These are phyloP conservation scores for Emmonsiellopsis sp. DNA, from an alignment of 2,329 filamentous ascomycete genomes.

Conservation along the genomic window DNA sequence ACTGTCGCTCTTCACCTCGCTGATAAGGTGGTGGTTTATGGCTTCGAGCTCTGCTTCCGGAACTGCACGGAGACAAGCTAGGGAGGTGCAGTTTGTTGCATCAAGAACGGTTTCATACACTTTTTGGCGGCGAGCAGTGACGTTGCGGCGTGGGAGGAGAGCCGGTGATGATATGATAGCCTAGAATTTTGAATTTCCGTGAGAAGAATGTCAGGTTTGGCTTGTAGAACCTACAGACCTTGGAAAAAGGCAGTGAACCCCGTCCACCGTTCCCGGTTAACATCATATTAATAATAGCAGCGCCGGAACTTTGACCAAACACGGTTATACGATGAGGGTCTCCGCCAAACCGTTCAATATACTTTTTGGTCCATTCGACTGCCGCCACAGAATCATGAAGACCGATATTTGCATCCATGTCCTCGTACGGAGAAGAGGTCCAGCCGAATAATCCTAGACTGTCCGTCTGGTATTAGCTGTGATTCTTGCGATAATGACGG, in stretches of 20 bases:
- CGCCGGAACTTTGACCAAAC: constrained; percentile 43
- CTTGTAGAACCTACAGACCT: neutral
- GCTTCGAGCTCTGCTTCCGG: neutral
- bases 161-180: constrained; percentile 3
- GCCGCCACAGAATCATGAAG: constrained; percentile 3
- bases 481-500: neutral
- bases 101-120: constrained; percentile 1
- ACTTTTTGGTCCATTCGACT: constrained; percentile 35
- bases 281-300: constrained; percentile 47
- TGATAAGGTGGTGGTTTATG: constrained; percentile 1
- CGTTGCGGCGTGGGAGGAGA: neutral
- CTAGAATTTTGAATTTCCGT: neutral
- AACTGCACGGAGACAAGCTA: neutral
- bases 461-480: neutral
- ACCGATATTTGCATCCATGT: constrained; percentile 5
- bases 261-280: constrained; percentile 22
- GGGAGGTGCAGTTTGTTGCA: neutral
- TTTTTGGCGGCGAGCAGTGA: neutral
- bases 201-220: neutral
- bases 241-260: neutral
- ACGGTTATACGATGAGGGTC: constrained; percentile 40
- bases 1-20: neutral
- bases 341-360: constrained; percentile 41
- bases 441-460: constrained; percentile 1
- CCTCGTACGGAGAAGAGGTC: neutral